Percentiles rank a stretch among this genome's conserved stretches.
phyloP scores from a whole-genome alignment of 768 basidiomycete genomes.

The Psilocybe cyanescens region DNA sequence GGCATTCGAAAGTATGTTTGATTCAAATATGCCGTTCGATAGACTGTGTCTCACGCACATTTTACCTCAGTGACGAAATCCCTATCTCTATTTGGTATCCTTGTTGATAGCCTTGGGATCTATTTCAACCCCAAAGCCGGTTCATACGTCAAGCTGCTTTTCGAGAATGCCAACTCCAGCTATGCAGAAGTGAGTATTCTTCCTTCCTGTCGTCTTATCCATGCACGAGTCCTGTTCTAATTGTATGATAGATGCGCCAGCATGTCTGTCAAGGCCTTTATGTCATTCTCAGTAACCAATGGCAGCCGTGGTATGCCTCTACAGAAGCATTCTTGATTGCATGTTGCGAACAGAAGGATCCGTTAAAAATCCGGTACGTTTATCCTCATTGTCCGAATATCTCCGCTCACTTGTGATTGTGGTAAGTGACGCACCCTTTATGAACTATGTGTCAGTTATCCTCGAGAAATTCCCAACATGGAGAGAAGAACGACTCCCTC shows the following conservation, averaged over 20 bases:
- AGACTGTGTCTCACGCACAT: neutral
- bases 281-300: constrained; percentile 59
- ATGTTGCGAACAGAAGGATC: constrained; percentile 55
- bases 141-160: constrained; percentile 69
- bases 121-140: constrained; percentile 72
- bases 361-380: constrained; percentile 61
- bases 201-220: constrained; percentile 3
- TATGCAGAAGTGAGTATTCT: constrained; percentile 74
- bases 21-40: neutral
- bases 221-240: neutral
- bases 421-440: constrained; percentile 56
- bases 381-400: neutral
- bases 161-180: constrained; percentile 77
- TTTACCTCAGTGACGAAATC: constrained; percentile 70
- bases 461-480: constrained; percentile 63
- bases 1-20: constrained; percentile 76
- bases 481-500: constrained; percentile 79
- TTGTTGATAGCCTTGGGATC: constrained; percentile 68
- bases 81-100: constrained; percentile 63
- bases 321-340: constrained; percentile 56
- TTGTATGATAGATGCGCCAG: constrained; percentile 57
- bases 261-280: constrained; percentile 71
- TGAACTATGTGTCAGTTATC: constrained; percentile 59
- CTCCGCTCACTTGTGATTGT: constrained; percentile 4
- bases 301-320: constrained; percentile 70